Percentiles rank a stretch among this genome's conserved stretches.
Conservation (phyloP, 352 stramenopile species). For the Phytophthora sp. region DNA sequence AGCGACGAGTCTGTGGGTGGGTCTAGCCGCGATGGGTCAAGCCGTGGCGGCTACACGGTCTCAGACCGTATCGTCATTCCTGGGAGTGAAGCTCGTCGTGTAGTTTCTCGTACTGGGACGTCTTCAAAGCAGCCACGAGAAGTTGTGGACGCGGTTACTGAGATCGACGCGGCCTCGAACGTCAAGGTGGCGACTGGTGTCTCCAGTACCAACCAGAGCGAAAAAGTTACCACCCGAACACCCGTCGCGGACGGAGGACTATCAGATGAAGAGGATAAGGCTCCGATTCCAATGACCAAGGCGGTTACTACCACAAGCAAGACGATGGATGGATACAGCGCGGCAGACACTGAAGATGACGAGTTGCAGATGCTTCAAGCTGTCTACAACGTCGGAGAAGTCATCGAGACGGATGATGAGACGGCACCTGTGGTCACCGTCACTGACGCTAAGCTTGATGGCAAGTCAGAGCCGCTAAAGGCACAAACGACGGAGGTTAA, state of each 20-base stretch:
- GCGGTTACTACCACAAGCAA: not conserved
- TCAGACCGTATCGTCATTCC: constrained; percentile 20
- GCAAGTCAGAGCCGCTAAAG: constrained; percentile 23
- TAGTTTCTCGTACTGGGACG: constrained; percentile 9
- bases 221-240: too few species aligned
- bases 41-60: constrained; percentile 8
- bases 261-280: not conserved
- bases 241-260: too few species aligned
- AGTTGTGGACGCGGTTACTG: not conserved
- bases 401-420: too few species aligned
- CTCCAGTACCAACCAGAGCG: not conserved
- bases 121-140: constrained; percentile 7
- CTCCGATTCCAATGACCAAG: not conserved
- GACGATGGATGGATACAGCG: too few species aligned
- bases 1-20: constrained; percentile 25
- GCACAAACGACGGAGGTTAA: not conserved
- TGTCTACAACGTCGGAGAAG: too few species aligned
- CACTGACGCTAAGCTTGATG: too few species aligned
- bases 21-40: too few species aligned
- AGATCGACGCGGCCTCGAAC: not conserved
- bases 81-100: constrained; percentile 5
- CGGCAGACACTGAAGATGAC: too few species aligned
- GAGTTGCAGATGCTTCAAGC: too few species aligned
- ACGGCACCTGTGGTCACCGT: too few species aligned
- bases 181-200: constrained; percentile 5